Base-by-base conservation (phyloP, 495 filamentous ascomycete species). In the Thozetella sp. region DNA sequence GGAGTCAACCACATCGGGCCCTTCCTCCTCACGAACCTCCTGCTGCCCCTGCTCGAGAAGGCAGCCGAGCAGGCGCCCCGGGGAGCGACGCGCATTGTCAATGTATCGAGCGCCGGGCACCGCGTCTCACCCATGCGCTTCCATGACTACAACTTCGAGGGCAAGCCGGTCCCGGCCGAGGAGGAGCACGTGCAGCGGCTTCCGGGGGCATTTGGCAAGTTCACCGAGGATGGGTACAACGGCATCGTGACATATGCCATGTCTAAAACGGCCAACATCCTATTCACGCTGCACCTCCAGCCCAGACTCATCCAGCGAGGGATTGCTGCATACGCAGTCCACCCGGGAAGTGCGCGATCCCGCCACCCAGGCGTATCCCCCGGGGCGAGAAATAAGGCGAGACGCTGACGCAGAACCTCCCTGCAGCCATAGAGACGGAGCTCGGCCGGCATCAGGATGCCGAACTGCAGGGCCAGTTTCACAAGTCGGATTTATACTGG, bases 241-340 rank as follows among this genome's bases (percentile, higher is more conserved):
- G 72, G 76, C 22, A 82, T 76, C 56, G 61, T 80, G 43, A 80
- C 82, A 10, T 87, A 88, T 46, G 81, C 75, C 13, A 77, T 84
- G 56, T 83, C 81, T 54, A 88, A 88, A 69, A 80, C 84, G 27
- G 86, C 84, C 24, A 88, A 87, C 57, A 75, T 88, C n/a, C 58
- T 88, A 43, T 85, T 86, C 53, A 81, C 83, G 9, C 40, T 79
- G 11, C 77, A 76, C 2, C 64, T 86, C 25, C 77, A 81, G 25
- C 56, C 72, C 15, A 70, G 74, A 20, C 56, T 82, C 43, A 43
- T 63, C 0, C 27, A 51, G 2, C 52, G 59, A 19, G 74, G 76
- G 1, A 68, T 84, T 1, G 56, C 63, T 30, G 67, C 79, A 0
- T 78, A 79, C 37, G 72, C 71, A 37, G 54, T 82, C 26, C 79